These are phyloP conservation scores for Ophiognomonia clavigignenti-juglandacearum DNA, from an alignment of 2,329 filamentous ascomycete genomes.

Conservation along the genomic window DNA sequence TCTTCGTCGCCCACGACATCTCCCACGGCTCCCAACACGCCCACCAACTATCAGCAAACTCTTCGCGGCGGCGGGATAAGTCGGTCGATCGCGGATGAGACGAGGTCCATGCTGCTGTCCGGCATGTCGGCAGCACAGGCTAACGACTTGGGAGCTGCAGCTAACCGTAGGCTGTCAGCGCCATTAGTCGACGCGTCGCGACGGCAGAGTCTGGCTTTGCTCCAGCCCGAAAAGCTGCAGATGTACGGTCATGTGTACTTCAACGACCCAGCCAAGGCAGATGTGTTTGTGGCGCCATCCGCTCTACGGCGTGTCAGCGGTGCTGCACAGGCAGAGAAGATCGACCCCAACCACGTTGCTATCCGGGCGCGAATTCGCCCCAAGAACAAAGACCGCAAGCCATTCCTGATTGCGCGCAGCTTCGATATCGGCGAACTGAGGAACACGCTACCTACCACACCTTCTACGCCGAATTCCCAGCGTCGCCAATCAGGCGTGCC, in stretches of 20 bases:
- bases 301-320: slow-evolving; percentile 31
- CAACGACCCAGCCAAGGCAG: slow-evolving; percentile 35
- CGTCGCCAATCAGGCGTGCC: slow-evolving; percentile 9
- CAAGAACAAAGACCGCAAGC: slow-evolving; percentile 32
- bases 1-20: neutral
- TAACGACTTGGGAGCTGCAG: slow-evolving; percentile 2
- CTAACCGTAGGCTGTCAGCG: slow-evolving; percentile 24
- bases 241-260: slow-evolving; percentile 38
- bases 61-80: slow-evolving; percentile 15
- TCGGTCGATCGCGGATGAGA: slow-evolving; percentile 23
- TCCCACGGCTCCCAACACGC: slow-evolving; percentile 13
- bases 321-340: slow-evolving; percentile 13
- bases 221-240: slow-evolving; percentile 30
- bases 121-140: slow-evolving; percentile 17
- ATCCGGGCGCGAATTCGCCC: slow-evolving; percentile 42
- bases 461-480: slow-evolving; percentile 14
- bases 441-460: slow-evolving; percentile 36
- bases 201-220: slow-evolving; percentile 20
- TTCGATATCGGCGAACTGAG: slow-evolving; percentile 46
- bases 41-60: slow-evolving; percentile 14
- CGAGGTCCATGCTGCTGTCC: slow-evolving; percentile 27
- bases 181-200: slow-evolving; percentile 15
- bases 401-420: slow-evolving; percentile 44
- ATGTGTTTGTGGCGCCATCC: slow-evolving; percentile 41
- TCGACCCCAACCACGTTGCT: slow-evolving; percentile 20